Evolutionary conservation across 2,329 filamentous ascomycete species (phyloP), one percentile per base, ranked within the genome.

Genomic region (Basipetospora chlamydospora): DNA sequence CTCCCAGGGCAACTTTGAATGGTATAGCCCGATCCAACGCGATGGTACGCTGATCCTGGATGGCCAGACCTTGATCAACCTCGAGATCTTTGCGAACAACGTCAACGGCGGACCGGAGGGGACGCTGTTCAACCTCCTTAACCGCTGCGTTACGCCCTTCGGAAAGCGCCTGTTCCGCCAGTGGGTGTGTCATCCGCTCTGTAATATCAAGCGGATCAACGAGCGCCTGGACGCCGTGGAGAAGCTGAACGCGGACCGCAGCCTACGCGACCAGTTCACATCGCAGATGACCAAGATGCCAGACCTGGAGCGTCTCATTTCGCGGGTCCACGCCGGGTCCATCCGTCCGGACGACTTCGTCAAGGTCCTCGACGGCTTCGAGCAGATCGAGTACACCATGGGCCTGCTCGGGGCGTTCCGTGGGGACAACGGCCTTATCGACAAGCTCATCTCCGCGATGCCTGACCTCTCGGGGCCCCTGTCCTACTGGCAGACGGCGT

Each of bases 311-410:
- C 73, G 90, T 26, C 70, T 96, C 31, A 92, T 96, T 37, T 98
- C 90, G 18, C 80, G 90, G 7, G 80, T 98, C 9, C 90, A 98
- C 49, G 90, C 90, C 1, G 83, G 84, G 1, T 76, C 76, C n/a
- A 95, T 87, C 60, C 84, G 77, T 50, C 73, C 86, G 0, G 82
- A 90, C 39, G 90, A 98, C 52, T 98, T 98, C 54, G 76, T 96
- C 31, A 81, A 78, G 33, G 88, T 96, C 0, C 66, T 98, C 0
- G 87, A 96, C 55, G 90, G 90, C 0, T 98, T 95, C 47, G 90
- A 96, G 60, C 88, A 95, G 57, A 96, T 98, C 31, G 86, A 95
- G 43, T 90, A 94, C 54, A 93, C 87, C 1, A 84, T 94, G 69
- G 72, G 75, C 35, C 67, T 96, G 16, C 68, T 96, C 1, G 67